Evolutionary conservation across 2,329 filamentous ascomycete species (phyloP).

Genomic region (Claviceps lovelessii): DNA sequence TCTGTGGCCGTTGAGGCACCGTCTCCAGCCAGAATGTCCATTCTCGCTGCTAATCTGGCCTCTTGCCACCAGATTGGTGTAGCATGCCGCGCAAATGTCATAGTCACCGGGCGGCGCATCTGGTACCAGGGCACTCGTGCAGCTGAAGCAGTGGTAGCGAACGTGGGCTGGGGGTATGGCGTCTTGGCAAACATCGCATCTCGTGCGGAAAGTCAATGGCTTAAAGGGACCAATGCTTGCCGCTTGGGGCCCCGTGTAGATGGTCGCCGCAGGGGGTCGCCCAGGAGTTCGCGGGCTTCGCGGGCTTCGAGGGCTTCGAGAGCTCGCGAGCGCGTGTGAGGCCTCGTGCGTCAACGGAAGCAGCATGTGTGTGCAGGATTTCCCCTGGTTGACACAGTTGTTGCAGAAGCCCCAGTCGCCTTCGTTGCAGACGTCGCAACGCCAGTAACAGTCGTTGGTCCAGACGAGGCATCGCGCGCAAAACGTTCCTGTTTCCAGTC

Average conservation of each 20-base stretch:
- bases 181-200: slow-evolving; percentile 65
- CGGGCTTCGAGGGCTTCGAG: slow-evolving; percentile 25
- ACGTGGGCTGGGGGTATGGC: slow-evolving; percentile 54
- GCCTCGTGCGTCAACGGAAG: slow-evolving; percentile 56
- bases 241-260: slow-evolving; percentile 33
- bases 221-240: slow-evolving; percentile 42
- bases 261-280: slow-evolving; percentile 31
- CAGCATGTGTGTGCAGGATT: slow-evolving; percentile 67
- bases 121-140: slow-evolving; percentile 38
- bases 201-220: slow-evolving; percentile 55
- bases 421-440: slow-evolving; percentile 73
- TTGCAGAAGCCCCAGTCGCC: slow-evolving; percentile 95
- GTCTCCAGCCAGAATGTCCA: slow-evolving; percentile 66
- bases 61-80: slow-evolving; percentile 48
- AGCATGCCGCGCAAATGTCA: slow-evolving; percentile 71
- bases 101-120: slow-evolving; percentile 56
- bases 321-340: slow-evolving; percentile 11
- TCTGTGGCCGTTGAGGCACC: slow-evolving; percentile 66
- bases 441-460: slow-evolving; percentile 79
- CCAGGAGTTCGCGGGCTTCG: slow-evolving; percentile 29
- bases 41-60: slow-evolving; percentile 60
- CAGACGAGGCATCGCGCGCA: slow-evolving; percentile 61
- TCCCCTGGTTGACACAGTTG: slow-evolving; percentile 67
- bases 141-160: slow-evolving; percentile 69
- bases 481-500: slow-evolving; percentile 69